Conservation (phyloP, 176 grass and related monocot species). For the Leersia perrieri region DNA sequence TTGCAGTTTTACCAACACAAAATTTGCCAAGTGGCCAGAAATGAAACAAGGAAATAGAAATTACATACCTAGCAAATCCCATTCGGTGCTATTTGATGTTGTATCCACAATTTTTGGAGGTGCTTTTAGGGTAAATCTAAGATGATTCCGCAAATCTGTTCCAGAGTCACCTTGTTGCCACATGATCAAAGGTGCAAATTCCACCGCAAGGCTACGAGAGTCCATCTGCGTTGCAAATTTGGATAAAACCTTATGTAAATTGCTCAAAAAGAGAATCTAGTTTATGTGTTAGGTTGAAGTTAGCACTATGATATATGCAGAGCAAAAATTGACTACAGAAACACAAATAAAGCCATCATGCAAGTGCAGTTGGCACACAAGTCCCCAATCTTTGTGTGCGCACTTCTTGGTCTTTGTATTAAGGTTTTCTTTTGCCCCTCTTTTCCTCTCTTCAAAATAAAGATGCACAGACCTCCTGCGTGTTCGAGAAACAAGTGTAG, state of each 20-base stretch:
- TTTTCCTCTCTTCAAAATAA: no score
- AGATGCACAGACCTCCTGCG: no score
- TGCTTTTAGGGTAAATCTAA: slow-evolving; percentile 66
- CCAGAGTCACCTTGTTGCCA: slow-evolving; percentile 81
- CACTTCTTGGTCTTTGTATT: no score
- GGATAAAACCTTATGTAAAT: background rate
- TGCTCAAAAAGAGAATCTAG: background rate
- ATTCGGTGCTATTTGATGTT: slow-evolving; percentile 44
- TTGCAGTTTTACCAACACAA: background rate
- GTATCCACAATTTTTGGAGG: slow-evolving; percentile 63
- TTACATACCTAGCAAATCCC: slow-evolving; percentile 62
- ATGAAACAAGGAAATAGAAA: background rate
- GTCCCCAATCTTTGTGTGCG: no score
- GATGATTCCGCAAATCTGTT: slow-evolving; percentile 65
- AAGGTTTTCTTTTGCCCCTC: no score
- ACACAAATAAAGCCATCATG: slow-evolving; percentile 14
- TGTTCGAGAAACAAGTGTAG: no score
- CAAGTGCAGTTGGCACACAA: no score
- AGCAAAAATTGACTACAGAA: background rate
- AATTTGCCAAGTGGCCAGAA: background rate
- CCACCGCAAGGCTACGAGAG: slow-evolving; percentile 80
- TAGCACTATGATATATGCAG: background rate
- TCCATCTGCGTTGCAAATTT: slow-evolving; percentile 98
- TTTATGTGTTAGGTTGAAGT: background rate
- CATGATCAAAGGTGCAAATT: slow-evolving; percentile 90